Evolutionary conservation across 805 yeast genomes (phyloP).

Genomic region (Blastobotrys robertii): DNA sequence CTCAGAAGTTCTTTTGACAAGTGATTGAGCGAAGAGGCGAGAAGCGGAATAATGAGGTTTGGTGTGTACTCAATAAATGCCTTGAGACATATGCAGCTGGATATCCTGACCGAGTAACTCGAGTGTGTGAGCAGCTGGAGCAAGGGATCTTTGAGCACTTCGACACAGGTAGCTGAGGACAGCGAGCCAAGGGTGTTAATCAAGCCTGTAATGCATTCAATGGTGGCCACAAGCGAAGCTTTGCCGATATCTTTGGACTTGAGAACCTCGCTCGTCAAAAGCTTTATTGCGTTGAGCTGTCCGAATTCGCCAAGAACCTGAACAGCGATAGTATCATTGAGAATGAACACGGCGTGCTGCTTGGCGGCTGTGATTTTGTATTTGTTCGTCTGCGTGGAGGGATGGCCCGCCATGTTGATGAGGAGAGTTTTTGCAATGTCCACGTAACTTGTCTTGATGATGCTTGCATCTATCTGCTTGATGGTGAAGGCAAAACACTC

Average conservation of each 20-base stretch:
- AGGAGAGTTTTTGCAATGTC: slow-evolving; percentile 16
- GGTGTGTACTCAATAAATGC: slow-evolving; percentile 17
- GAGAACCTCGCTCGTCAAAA: slow-evolving; percentile 16
- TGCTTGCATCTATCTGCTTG: slow-evolving; percentile 9
- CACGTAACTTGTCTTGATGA: slow-evolving; percentile 16
- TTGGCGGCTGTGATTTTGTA: slow-evolving; percentile 15
- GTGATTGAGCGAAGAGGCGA: slow-evolving; percentile 13
- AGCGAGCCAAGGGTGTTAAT: slow-evolving; percentile 24
- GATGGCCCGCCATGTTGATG: slow-evolving; percentile 12
- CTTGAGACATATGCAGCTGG: slow-evolving; percentile 10
- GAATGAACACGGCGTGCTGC: slow-evolving; percentile 18
- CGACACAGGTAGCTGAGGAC: slow-evolving; percentile 2
- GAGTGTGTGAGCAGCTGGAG: slow-evolving; percentile 10
- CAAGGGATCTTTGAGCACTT: slow-evolving; percentile 7
- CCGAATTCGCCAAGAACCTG: slow-evolving; percentile 25
- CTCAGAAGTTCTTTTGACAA: slow-evolving; percentile 19
- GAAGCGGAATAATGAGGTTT: slow-evolving; percentile 15
- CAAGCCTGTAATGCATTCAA: slow-evolving; percentile 16
- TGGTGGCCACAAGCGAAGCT: slow-evolving; percentile 16
- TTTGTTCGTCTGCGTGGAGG: slow-evolving; percentile 8
- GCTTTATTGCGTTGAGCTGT: slow-evolving; percentile 17
- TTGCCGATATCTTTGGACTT: slow-evolving; percentile 16
- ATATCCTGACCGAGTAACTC: slow-evolving; percentile 11
- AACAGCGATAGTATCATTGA: slow-evolving; percentile 19
- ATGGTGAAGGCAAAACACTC: slow-evolving; percentile 19